These are phyloP conservation scores for Ustilago sp. DNA, from an alignment of 1,284 basidiomycete genomes.

Conservation along the genomic window DNA sequence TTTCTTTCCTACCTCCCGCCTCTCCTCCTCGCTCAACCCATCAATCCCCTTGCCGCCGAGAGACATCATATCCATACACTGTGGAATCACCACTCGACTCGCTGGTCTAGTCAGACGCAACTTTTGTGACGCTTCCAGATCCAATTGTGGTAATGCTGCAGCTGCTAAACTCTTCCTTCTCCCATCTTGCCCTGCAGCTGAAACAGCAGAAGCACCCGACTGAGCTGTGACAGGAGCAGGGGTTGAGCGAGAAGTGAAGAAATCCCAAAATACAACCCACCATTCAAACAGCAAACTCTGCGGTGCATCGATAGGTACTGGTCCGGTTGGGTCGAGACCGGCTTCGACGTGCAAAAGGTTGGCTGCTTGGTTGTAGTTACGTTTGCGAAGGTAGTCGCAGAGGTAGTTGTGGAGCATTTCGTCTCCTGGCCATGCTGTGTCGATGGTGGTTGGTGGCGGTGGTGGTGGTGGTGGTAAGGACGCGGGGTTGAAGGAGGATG, in stretches of 20 bases:
- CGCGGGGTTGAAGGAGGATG: neutral
- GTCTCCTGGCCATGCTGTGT: conserved; percentile 34
- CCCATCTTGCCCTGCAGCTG: neutral
- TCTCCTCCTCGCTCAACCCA: conserved; percentile 11
- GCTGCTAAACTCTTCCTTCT: conserved; percentile 1
- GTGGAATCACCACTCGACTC: conserved; percentile 26
- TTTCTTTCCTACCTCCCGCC: conserved; percentile 25
- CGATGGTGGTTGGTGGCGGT: neutral
- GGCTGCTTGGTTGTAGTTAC: conserved; percentile 34
- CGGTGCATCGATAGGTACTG: conserved; percentile 48
- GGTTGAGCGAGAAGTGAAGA: conserved; percentile 22
- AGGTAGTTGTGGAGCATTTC: conserved; percentile 51
- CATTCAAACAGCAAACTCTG: conserved; percentile 48
- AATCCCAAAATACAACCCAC: conserved; percentile 51
- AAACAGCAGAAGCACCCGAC: neutral
- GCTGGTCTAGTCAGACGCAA: conserved; percentile 28
- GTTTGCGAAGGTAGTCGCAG: conserved; percentile 47
- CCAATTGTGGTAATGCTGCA: conserved; percentile 14
- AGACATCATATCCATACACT: conserved; percentile 52
- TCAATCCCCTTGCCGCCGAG: conserved; percentile 32
- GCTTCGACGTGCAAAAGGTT: conserved; percentile 30
- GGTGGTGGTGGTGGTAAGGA: neutral
- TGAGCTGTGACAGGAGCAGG: neutral
- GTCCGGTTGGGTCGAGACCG: conserved; percentile 18
- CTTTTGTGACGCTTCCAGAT: conserved; percentile 26